Evolutionary conservation across 2,329 filamentous ascomycete species (phyloP), one percentile per base, ranked within the genome.

Genomic region (Xylaria arbuscula): DNA sequence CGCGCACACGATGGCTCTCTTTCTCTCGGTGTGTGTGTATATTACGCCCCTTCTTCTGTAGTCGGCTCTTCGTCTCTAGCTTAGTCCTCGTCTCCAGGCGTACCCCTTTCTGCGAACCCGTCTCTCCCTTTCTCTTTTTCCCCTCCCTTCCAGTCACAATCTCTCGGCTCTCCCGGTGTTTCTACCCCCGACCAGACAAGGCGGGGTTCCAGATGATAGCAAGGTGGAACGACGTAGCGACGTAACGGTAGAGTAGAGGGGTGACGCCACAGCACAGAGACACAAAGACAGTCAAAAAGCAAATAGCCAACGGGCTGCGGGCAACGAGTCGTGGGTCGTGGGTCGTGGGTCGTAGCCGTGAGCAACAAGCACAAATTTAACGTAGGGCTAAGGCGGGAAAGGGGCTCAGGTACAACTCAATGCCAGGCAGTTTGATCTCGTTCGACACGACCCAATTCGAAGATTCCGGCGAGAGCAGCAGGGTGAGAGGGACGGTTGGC

Each of bases 261-360:
- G 40, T 36, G 59, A 36, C 55, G 48, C 58, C 55, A 57, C 62
- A 50, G 54, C 17, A 19, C 13, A 58, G 50, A 64, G 36, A 64
- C 57, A 63, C 57, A 69, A 64, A 66, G 62, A 64, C 40, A 32
- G 55, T 47, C 45, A 66, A 45, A 60, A 55, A 55, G 57, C 51
- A 38, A 45, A 36, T 15, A 11, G 17, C 4, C 48, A 45, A 28
- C 60, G 24, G 32, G 60, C 22, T 36, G 61, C 47, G 19, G 40
- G 48, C 40, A 66, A 62, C 50, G 50, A 56, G 58, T 50, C 34
- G 28, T 28, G 28, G 28, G 28, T 28, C 28, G 28, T 28, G 28
- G 28, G 28, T 28, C 28, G 28, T 28, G 28, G 28, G 28, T 3
- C 28, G 28, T 28, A 28, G 28, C 28, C 28, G 28, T 9, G 36